Evolutionary conservation across 2,329 filamentous ascomycete genomes (phyloP).

Genomic region (Cadophora malorum): DNA sequence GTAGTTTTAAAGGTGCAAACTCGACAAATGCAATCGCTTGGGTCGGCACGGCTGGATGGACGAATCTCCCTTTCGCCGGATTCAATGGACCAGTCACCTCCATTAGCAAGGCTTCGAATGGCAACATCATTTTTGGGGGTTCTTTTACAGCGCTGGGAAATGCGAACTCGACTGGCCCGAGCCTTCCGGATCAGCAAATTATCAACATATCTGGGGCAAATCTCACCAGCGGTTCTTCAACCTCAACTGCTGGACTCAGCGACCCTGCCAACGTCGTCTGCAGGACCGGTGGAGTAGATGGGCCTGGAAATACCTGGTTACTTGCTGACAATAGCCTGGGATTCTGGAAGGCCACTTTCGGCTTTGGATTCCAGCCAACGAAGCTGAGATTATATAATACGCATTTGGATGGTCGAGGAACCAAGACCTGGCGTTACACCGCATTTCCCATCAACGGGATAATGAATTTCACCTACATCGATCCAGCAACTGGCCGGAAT

Average conservation of each 20-base stretch:
- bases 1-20: constrained; percentile 79
- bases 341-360: constrained; percentile 83
- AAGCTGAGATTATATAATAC: constrained; percentile 91
- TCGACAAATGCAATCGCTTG: constrained; percentile 92
- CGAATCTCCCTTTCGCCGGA: constrained; percentile 85
- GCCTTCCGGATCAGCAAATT: constrained; percentile 73
- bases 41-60: constrained; percentile 72
- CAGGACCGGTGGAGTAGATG: constrained; percentile 70
- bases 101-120: constrained; percentile 79
- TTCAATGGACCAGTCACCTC: constrained; percentile 93
- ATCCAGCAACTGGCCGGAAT: constrained; percentile 72
- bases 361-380: constrained; percentile 84
- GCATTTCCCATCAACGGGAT: constrained; percentile 88
- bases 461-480: constrained; percentile 92
- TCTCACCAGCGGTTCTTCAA: constrained; percentile 70
- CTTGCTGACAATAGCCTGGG: constrained; percentile 77
- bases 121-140: constrained; percentile 91
- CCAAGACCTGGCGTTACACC: constrained; percentile 85
- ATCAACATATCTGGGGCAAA: constrained; percentile 84
- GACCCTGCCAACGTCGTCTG: constrained; percentile 86
- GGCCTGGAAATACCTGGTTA: constrained; percentile 81
- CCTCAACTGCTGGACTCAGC: constrained; percentile 67
- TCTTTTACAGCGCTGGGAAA: constrained; percentile 89
- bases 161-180: constrained; percentile 63
- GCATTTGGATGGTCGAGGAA: constrained; percentile 80